phyloP scores from a whole-genome alignment of 2,329 filamentous ascomycete genomes.

The Chrysosporium keratinophilum region DNA sequence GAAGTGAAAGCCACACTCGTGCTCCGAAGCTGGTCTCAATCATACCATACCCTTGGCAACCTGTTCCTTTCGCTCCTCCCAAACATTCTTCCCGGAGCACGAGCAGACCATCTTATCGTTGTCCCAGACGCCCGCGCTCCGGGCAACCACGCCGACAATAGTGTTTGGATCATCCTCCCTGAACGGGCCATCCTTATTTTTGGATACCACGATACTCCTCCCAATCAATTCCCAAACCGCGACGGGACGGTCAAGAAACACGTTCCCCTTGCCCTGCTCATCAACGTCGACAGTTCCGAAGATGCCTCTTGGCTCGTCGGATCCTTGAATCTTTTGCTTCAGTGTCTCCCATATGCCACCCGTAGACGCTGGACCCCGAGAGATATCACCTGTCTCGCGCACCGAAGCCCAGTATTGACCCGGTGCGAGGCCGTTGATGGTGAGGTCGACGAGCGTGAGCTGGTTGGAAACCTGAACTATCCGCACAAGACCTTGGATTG shows the following conservation, averaged over 20 bases:
- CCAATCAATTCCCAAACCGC: slow-evolving; percentile 96
- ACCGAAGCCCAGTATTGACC: slow-evolving; percentile 78
- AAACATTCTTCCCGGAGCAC: slow-evolving; percentile 94
- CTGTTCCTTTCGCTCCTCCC: slow-evolving; percentile 91
- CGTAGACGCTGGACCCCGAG: slow-evolving; percentile 67
- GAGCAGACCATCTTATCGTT: slow-evolving; percentile 98
- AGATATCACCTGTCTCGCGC: slow-evolving; percentile 77
- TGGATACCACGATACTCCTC: slow-evolving; percentile 77
- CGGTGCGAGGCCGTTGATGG: slow-evolving; percentile 67
- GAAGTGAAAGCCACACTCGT: background rate
- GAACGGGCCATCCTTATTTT: slow-evolving; percentile 50
- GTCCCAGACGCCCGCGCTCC: slow-evolving; percentile 97
- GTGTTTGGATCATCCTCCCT: slow-evolving; percentile 71
- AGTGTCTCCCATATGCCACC: slow-evolving; percentile 67
- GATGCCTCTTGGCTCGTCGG: slow-evolving; percentile 46
- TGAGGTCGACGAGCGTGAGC: slow-evolving; percentile 77
- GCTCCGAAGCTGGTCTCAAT: background rate
- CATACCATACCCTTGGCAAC: slow-evolving; percentile 81
- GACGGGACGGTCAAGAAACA: slow-evolving; percentile 71
- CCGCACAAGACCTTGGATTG: slow-evolving; percentile 75
- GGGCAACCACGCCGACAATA: slow-evolving; percentile 82
- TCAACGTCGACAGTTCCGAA: slow-evolving; percentile 69
- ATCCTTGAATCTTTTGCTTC: slow-evolving; percentile 33
- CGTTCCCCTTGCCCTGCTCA: slow-evolving; percentile 62
- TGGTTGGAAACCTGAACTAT: slow-evolving; percentile 78